These are phyloP conservation scores for Gloeopeniophorella convolvens DNA, from an alignment of 768 basidiomycete species.

Conservation along the genomic window DNA sequence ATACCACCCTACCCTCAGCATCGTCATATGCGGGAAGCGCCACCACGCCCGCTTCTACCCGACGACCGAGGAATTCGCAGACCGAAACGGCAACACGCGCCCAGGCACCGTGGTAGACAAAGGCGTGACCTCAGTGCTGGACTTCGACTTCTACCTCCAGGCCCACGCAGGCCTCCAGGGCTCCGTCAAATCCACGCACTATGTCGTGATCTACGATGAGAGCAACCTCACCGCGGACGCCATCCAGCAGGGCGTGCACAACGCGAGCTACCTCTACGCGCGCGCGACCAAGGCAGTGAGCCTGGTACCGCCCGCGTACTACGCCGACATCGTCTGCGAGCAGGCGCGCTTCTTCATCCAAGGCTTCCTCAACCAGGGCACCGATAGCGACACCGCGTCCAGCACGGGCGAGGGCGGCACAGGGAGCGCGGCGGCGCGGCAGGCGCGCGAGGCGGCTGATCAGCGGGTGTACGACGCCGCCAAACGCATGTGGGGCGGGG, in stretches of 20 bases:
- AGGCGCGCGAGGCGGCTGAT: slow-evolving; percentile 28
- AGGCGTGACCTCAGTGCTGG: slow-evolving; percentile 52
- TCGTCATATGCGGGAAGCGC: slow-evolving; percentile 74
- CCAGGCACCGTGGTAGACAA: slow-evolving; percentile 79
- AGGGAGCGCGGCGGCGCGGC: slow-evolving; percentile 22
- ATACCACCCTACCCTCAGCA: slow-evolving; percentile 60
- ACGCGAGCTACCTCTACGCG: slow-evolving; percentile 67
- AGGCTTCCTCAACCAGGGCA: slow-evolving; percentile 49
- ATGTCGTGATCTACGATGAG: slow-evolving; percentile 77
- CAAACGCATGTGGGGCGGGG: slow-evolving; percentile 29
- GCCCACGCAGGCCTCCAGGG: slow-evolving; percentile 73
- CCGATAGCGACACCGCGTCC: slow-evolving; percentile 25
- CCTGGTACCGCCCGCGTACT: slow-evolving; percentile 73
- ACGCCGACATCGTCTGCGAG: slow-evolving; percentile 79
- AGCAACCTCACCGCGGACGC: slow-evolving; percentile 59
- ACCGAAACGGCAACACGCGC: slow-evolving; percentile 66
- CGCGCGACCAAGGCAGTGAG: slow-evolving; percentile 82
- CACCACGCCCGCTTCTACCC: slow-evolving; percentile 63
- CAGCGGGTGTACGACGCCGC: slow-evolving; percentile 36
- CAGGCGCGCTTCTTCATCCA: slow-evolving; percentile 72
- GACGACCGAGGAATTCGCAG: slow-evolving; percentile 40
- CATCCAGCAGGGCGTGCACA: slow-evolving; percentile 67
- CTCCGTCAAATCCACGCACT: slow-evolving; percentile 66
- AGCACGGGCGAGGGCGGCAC: slow-evolving; percentile 29
- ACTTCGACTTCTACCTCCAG: slow-evolving; percentile 37